Conservation (phyloP, 2,329 filamentous ascomycete species). For the Xylariaceae sp. region DNA sequence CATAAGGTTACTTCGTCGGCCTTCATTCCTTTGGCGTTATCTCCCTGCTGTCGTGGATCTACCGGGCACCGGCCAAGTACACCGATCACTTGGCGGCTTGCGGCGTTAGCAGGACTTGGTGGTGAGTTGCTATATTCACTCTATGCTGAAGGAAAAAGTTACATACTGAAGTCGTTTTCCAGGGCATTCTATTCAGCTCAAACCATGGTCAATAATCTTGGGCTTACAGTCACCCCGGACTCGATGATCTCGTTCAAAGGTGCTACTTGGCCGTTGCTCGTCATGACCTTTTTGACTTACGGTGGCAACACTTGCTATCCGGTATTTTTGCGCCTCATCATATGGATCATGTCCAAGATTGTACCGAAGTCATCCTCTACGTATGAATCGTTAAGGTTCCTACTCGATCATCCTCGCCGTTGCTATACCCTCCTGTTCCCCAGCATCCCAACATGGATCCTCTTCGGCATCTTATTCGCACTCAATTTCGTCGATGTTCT, state of each 20-base stretch:
- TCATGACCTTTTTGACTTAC: neutral
- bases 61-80: neutral
- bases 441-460: neutral
- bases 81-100: neutral
- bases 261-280: neutral
- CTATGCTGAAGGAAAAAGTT: neutral
- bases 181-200: neutral
- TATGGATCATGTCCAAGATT: slow-evolving; percentile 3
- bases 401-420: slow-evolving; percentile 3
- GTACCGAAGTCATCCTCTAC: neutral
- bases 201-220: neutral
- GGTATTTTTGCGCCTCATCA: slow-evolving; percentile 1
- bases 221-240: neutral
- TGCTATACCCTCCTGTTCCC: slow-evolving; percentile 4
- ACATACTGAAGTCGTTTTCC: neutral
- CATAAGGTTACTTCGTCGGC: neutral
- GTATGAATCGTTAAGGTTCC: neutral
- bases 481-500: slow-evolving; percentile 1
- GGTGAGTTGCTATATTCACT: neutral
- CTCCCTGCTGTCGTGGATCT: neutral
- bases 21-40: neutral
- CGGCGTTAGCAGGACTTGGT: neutral
- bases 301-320: slow-evolving; percentile 8
- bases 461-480: neutral
- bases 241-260: neutral